These are phyloP conservation scores for Coemansia sp. DNA, from an alignment of 192 early-diverging fungal genomes.

Conservation along the genomic window DNA sequence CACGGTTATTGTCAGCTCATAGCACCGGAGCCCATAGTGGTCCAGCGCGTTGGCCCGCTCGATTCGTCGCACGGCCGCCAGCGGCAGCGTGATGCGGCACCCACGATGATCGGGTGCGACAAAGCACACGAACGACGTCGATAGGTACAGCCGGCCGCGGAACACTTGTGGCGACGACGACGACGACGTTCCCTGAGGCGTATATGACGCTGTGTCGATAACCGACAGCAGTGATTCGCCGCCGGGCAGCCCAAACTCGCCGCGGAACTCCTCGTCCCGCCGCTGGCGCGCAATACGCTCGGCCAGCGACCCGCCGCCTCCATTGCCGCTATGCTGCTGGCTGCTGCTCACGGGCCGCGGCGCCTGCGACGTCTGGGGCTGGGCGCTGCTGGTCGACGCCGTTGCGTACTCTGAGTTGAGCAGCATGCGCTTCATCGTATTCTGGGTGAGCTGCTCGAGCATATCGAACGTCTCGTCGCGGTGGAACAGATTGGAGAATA, in stretches of 20 bases:
- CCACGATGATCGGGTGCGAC: conserved; percentile 61
- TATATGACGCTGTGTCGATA: conserved; percentile 51
- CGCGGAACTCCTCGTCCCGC: conserved; percentile 67
- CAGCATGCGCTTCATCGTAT: conserved; percentile 83
- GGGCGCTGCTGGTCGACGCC: too few species aligned
- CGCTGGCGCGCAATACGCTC: conserved; percentile 69
- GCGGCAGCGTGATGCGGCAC: conserved; percentile 74
- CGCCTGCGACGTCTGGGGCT: too few species aligned
- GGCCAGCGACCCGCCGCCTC: conserved; percentile 26
- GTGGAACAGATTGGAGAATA: conserved; percentile 93
- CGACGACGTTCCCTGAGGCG: conserved; percentile 28
- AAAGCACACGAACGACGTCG: conserved; percentile 83
- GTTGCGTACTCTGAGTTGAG: conserved; percentile 63
- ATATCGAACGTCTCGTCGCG: conserved; percentile 95
- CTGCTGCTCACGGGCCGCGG: conserved; percentile 8
- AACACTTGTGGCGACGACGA: too few species aligned
- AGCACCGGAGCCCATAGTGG: conserved; percentile 28
- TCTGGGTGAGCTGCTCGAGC: conserved; percentile 80
- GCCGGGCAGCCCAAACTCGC: conserved; percentile 70
- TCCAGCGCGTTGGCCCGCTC: conserved; percentile 73
- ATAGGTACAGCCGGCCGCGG: conserved; percentile 74
- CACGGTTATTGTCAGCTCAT: conserved; percentile 75
- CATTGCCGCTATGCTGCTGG: background rate
- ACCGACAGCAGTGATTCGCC: conserved; percentile 65
- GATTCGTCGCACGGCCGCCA: conserved; percentile 86